phyloP scores from a whole-genome alignment of 1,284 basidiomycete species.

The Trametes pubescens region DNA sequence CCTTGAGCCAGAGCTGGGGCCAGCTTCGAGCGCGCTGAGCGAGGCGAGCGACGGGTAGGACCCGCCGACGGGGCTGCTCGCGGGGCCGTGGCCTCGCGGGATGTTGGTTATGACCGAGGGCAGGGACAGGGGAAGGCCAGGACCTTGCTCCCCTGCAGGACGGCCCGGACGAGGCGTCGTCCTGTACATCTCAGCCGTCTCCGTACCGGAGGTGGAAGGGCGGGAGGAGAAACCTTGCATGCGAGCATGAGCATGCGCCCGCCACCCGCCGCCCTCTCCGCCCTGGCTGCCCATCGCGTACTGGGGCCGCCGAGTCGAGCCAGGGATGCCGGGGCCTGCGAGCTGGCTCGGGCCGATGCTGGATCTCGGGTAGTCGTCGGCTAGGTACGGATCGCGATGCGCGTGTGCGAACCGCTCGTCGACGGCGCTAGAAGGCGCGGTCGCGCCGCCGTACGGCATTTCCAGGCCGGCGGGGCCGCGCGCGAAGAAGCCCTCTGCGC shows the following conservation, averaged over 20 bases:
- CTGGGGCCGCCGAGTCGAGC: constrained; percentile 42
- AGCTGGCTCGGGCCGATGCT: constrained; percentile 42
- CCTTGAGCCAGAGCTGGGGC: constrained; percentile 12
- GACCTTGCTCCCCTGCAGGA: constrained; percentile 28
- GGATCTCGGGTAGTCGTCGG: constrained; percentile 33
- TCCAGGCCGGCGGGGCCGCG: constrained; percentile 27
- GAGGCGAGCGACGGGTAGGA: constrained; percentile 32
- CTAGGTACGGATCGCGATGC: constrained; percentile 33
- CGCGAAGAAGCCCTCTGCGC: constrained; percentile 23
- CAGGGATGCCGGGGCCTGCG: constrained; percentile 71
- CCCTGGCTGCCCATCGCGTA: constrained; percentile 12
- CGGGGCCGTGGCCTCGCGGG: constrained; percentile 18
- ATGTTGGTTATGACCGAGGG: constrained; percentile 29
- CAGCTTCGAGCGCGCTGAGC: constrained; percentile 29
- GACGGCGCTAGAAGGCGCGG: constrained; percentile 30
- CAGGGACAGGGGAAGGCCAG: constrained; percentile 28
- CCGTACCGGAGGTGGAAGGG: constrained; percentile 37
- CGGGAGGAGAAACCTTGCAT: constrained; percentile 30
- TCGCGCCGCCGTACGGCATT: constrained; percentile 29
- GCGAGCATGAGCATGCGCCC: constrained; percentile 11
- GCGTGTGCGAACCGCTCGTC: constrained; percentile 26
- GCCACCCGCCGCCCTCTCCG: constrained; percentile 26
- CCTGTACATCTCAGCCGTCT: constrained; percentile 30
- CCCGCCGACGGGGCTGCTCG: constrained; percentile 25
- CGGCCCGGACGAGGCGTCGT: constrained; percentile 30